Evolutionary conservation across 2,329 filamentous ascomycete species (phyloP), one percentile per base, ranked within the genome.

Genomic region (Claviceps citrina): DNA sequence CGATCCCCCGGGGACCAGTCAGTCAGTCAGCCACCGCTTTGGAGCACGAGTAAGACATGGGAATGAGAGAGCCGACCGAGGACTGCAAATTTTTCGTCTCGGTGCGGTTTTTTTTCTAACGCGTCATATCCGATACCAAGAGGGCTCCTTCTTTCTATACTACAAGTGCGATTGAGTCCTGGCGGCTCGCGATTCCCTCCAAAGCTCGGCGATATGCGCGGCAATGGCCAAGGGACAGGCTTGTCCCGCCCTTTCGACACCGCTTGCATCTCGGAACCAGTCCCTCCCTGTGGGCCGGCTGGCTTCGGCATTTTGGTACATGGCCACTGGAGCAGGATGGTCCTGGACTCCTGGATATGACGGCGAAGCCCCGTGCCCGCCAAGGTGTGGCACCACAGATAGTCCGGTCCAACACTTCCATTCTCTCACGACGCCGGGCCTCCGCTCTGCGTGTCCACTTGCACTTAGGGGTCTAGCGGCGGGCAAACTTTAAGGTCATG

Each of bases 381-480:
- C 38, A 39, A 43, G 42, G 44, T 36, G 38, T 46, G 41, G 42
- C 31, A 44, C 44, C 42, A 36, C 37, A 30, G 37, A 31, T 38
- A 39, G 37, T 42, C 37, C 26, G 36, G 39, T 31, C 36, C 44
- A 46, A 46, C 38, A 20, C 36, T 36, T 40, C 28, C 31, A 26
- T 32, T 22, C 32, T 31, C 36, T 43, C 37, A 31, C 40, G 33
- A 43, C 44, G 38, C 38, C 40, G 36, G 31, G 36, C 43, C 43
- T 43, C 39, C 43, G 40, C 35, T 42, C 24, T 41, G 44, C 64
- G 63, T 59, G 57, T 63, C 56, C 56, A 71, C 66, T 66, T 71
- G 68, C 68, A 68, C 68, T 71, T 71, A 71, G 65, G 65, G 68
- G 68, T 65, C 65, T 70, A 71, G 67, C 56, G 51, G 49, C 48